A percentile compares a stretch with the other conserved stretches of the same genome.
Evolutionary conservation across 129 eudicot genomes (phyloP).

Genomic region (Flaveria bidentis): DNA sequence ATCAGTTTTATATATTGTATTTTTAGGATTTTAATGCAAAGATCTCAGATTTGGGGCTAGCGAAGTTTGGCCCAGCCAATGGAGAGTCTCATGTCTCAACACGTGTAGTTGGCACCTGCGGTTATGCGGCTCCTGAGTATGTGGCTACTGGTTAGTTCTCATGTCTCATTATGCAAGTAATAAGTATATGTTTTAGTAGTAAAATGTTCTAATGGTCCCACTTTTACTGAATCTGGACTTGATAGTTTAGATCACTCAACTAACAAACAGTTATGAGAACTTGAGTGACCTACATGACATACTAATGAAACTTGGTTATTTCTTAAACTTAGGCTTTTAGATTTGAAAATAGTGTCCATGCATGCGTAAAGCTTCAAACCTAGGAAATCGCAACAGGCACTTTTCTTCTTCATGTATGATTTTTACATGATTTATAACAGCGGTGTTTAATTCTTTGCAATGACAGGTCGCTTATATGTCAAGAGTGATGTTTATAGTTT

Average conservation of each 20-base stretch:
- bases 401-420: neutral
- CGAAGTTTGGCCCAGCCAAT: constrained; percentile 53
- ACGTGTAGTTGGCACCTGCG: constrained; percentile 55
- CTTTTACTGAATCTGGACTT: no score
- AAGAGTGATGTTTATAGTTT: constrained; percentile 73
- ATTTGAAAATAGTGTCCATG: neutral
- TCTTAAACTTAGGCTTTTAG: neutral
- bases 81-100: constrained; percentile 67
- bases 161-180: neutral
- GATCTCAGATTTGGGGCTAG: constrained; percentile 75
- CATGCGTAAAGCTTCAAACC: neutral
- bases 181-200: no score
- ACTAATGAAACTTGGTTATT: neutral
- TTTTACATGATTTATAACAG: neutral
- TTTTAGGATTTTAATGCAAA: constrained; percentile 60
- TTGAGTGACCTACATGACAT: constrained; percentile 1
- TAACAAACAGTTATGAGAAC: neutral
- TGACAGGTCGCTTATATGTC: constrained; percentile 62
- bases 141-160: constrained; percentile 57
- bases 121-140: constrained; percentile 78
- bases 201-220: no score
- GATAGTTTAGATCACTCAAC: no score
- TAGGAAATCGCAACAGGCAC: neutral
- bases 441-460: neutral
- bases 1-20: neutral